Evolutionary conservation across 805 yeast species (phyloP).

Genomic region (Candida ortonii): DNA sequence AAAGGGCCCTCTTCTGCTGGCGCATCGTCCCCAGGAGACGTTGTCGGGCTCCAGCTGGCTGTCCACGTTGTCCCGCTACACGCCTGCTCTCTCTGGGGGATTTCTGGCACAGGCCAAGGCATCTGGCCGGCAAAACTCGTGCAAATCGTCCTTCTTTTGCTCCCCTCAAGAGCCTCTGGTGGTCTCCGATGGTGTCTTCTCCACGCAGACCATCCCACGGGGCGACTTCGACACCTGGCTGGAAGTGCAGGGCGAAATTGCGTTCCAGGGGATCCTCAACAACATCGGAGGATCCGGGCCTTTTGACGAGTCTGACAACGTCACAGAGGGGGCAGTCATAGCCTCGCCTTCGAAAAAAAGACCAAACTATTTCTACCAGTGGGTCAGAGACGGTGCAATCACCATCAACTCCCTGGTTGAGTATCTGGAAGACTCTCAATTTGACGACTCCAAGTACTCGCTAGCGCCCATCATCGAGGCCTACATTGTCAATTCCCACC

Average conservation of each 20-base stretch:
- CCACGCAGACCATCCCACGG: slow-evolving; percentile 26
- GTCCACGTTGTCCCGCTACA: slow-evolving; percentile 3
- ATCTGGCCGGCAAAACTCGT: too few relatives aligned
- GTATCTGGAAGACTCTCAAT: slow-evolving; percentile 43
- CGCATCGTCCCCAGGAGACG: slow-evolving; percentile 1
- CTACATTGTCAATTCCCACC: slow-evolving; percentile 57
- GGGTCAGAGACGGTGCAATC: slow-evolving; percentile 90
- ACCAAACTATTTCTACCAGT: slow-evolving; percentile 86
- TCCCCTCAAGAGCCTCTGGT: too few relatives aligned
- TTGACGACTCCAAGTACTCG: slow-evolving; percentile 22
- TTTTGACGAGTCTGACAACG: slow-evolving; percentile 32
- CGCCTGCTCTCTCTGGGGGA: slow-evolving; percentile 9
- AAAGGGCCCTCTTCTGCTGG: background rate
- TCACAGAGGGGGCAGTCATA: slow-evolving; percentile 67
- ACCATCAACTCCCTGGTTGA: slow-evolving; percentile 65
- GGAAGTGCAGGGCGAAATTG: slow-evolving; percentile 36
- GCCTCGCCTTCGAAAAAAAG: slow-evolving; percentile 73
- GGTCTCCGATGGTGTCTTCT: slow-evolving; percentile 20
- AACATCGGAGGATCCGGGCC: slow-evolving; percentile 54
- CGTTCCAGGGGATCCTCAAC: slow-evolving; percentile 46
- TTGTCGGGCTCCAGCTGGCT: slow-evolving; percentile 2
- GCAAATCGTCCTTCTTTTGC: too few relatives aligned
- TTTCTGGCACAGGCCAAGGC: too few relatives aligned
- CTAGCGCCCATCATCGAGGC: slow-evolving; percentile 42
- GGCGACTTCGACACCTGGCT: slow-evolving; percentile 51